These are phyloP conservation scores for Pontederia crassipes DNA, from an alignment of 176 grass and related monocot genomes.

Conservation along the genomic window DNA sequence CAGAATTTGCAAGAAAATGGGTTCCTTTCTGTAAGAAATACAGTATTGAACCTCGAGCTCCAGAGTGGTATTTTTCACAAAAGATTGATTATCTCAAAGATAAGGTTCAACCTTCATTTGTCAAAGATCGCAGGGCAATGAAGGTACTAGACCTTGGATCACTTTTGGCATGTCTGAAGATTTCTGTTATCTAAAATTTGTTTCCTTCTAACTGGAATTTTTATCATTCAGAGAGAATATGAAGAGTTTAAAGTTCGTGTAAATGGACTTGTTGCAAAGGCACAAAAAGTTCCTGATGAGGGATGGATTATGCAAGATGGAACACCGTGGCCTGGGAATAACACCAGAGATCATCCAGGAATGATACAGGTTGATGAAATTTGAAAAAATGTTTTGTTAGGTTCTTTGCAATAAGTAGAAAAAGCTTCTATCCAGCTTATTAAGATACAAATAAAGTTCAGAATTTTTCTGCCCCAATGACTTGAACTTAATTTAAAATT, in stretches of 20 bases:
- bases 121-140: slow-evolving; percentile 97
- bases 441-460: not conserved
- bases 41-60: slow-evolving; percentile 83
- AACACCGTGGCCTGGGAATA: slow-evolving; percentile 97
- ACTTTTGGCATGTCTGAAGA: slow-evolving; percentile 5
- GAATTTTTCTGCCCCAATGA: too few species aligned
- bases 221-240: slow-evolving; percentile 80
- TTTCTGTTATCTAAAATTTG: slow-evolving; percentile 2
- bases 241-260: slow-evolving; percentile 95
- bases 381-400: slow-evolving; percentile 5
- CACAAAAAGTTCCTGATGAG: slow-evolving; percentile 92
- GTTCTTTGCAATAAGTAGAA: not conserved
- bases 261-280: slow-evolving; percentile 86
- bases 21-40: slow-evolving; percentile 95
- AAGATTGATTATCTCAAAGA: slow-evolving; percentile 99
- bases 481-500: too few species aligned
- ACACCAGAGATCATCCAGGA: slow-evolving; percentile 99
- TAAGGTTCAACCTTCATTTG: slow-evolving; percentile 79
- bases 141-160: slow-evolving; percentile 51
- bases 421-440: not conserved
- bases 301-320: slow-evolving; percentile 99
- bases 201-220: slow-evolving; percentile 11
- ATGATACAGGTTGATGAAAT: slow-evolving; percentile 75
- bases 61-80: slow-evolving; percentile 86
- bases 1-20: slow-evolving; percentile 99